These are phyloP conservation scores for Tuber borchii DNA, from an alignment of 495 filamentous ascomycete genomes.

Conservation along the genomic window DNA sequence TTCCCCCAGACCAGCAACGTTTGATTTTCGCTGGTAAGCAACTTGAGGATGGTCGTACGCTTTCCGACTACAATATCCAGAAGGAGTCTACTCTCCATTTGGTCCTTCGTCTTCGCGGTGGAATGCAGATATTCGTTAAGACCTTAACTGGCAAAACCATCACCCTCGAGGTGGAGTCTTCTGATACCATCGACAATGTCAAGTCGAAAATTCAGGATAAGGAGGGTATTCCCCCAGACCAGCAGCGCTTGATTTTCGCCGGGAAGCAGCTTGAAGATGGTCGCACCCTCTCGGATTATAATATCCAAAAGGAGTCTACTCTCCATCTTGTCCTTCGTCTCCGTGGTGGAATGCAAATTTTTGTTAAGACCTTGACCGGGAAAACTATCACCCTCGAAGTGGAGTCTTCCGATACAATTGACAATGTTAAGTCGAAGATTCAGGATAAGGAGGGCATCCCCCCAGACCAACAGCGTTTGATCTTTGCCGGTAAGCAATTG, in stretches of 20 bases:
- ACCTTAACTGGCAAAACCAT: slow-evolving; percentile 53
- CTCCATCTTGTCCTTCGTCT: slow-evolving; percentile 93
- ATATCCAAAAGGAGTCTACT: slow-evolving; percentile 98
- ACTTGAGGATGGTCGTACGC: slow-evolving; percentile 90
- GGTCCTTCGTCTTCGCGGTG: slow-evolving; percentile 94
- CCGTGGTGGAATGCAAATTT: slow-evolving; percentile 80
- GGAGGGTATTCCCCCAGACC: slow-evolving; percentile 70
- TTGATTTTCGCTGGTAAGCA: slow-evolving; percentile 99
- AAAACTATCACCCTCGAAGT: slow-evolving; percentile 99
- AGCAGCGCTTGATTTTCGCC: slow-evolving; percentile 49
- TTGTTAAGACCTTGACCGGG: slow-evolving; percentile 86
- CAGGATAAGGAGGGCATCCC: slow-evolving; percentile 75
- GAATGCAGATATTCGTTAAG: slow-evolving; percentile 91
- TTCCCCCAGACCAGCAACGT: slow-evolving; percentile 95
- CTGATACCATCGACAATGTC: slow-evolving; percentile 88
- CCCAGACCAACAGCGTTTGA: slow-evolving; percentile 77
- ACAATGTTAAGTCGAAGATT: slow-evolving; percentile 78
- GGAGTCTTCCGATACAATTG: slow-evolving; percentile 57
- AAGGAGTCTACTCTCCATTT: slow-evolving; percentile 95
- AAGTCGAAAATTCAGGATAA: slow-evolving; percentile 89
- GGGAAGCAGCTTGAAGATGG: slow-evolving; percentile 60
- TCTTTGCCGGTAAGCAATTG: slow-evolving; percentile 85
- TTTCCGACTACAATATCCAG: slow-evolving; percentile 98
- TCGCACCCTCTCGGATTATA: slow-evolving; percentile 90
- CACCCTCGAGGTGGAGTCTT: slow-evolving; percentile 79